phyloP scores from a whole-genome alignment of 768 basidiomycete species.

The Phaffia tasmanica region DNA sequence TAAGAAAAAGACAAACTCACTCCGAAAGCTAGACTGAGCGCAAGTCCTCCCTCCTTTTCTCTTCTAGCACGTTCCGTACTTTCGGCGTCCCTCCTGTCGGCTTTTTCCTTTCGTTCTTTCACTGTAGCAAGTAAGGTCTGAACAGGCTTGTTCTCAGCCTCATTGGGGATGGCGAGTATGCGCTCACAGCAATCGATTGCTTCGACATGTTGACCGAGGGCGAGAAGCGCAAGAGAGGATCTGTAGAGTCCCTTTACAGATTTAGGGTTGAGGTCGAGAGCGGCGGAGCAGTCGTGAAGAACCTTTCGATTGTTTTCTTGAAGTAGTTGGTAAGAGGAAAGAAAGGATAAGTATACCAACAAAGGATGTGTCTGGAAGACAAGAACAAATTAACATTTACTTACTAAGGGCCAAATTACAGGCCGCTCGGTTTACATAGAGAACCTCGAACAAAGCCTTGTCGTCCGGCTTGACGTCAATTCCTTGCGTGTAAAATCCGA shows the following conservation, averaged over 20 bases:
- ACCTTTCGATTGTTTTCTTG: constrained; percentile 81
- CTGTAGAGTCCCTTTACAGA: constrained; percentile 80
- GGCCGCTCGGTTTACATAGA: constrained; percentile 82
- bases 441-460: constrained; percentile 45
- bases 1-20: constrained; percentile 42
- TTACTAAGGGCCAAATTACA: constrained; percentile 58
- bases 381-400: not conserved
- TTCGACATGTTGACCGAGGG: constrained; percentile 65
- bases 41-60: constrained; percentile 43
- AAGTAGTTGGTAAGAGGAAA: constrained; percentile 1
- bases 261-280: constrained; percentile 50
- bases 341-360: not conserved
- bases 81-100: constrained; percentile 11
- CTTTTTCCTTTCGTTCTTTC: constrained; percentile 43
- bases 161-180: constrained; percentile 51
- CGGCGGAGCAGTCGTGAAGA: constrained; percentile 70
- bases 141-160: constrained; percentile 30
- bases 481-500: constrained; percentile 81
- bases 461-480: constrained; percentile 72
- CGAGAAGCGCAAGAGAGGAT: constrained; percentile 63
- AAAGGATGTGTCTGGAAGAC: not conserved
- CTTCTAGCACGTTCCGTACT: constrained; percentile 33
- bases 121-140: constrained; percentile 40
- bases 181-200: constrained; percentile 68
- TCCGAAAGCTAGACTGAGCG: constrained; percentile 52